Evolutionary conservation across 441 rosid species (phyloP), one percentile per base, ranked within the genome.

Genomic region (Gossypium gossypioides): DNA sequence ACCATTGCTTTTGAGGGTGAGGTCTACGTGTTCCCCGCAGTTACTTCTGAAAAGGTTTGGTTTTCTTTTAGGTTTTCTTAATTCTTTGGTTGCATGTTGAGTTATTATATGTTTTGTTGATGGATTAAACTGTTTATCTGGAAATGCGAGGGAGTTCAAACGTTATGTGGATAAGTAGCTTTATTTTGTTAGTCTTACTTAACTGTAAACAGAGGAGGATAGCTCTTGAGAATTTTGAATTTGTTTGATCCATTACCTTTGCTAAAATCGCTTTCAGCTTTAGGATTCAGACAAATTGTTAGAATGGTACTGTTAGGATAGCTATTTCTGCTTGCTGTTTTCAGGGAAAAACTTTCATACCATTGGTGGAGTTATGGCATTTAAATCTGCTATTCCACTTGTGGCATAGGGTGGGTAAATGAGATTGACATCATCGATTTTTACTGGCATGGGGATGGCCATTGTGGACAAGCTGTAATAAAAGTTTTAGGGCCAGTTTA

Each of bases 1-100:
- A 82, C 85, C 18, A 40, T 84, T 21, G 72, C 87, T 2, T 84
- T 81, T 54, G 84, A 84, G 72, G 87, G 87, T 21, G 85, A 84
- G 74, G 85, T 84, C 58, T 84, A 76, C 71, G 84, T 84, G 50
- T 84, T 84, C 73, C 85, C 87, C 3, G 77, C 82, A 1, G 85
- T 84, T 69, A 78, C 84, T 8, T 79, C 82, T 46, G 75, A 81
- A 12, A 80, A 81, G 83, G 87, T 84, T 48, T 27, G 24, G 42
- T 16, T 18, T 54, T 5, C 1, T 12, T 37, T 1, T n/a, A n/a
- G 16, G 2, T 40, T 0, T 57, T 3, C 6, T 48, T 24, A 1
- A 13, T 64, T 40, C 44, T 19, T 70, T 68, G 22, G 18, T 10
- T 57, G 52, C 4, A 48, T 57, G 34, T 25, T 29, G 21, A 25